A percentile compares a stretch with the other conserved stretches of the same genome.
Conservation (phyloP, 2,329 filamentous ascomycete species). For the Paraconiothyrium brasiliense region DNA sequence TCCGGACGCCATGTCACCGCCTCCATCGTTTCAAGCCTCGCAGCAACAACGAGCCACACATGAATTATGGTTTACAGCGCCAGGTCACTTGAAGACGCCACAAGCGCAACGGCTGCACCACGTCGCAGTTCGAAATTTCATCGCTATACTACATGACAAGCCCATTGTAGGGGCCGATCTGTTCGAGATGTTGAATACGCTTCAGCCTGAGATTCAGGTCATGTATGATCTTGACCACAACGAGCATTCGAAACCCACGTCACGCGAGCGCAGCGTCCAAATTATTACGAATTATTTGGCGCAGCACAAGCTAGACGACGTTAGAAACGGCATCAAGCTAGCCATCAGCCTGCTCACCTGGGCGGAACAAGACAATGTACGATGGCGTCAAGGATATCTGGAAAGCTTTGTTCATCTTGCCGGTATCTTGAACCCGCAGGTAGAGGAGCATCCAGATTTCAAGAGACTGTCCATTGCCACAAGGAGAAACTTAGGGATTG, state of each 20-base stretch:
- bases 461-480: conserved; percentile 68
- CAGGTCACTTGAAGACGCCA: conserved; percentile 57
- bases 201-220: conserved; percentile 68
- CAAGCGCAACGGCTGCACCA: conserved; percentile 65
- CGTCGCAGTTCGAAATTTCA: conserved; percentile 74
- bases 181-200: conserved; percentile 69
- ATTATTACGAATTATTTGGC: conserved; percentile 70
- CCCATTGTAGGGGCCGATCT: conserved; percentile 72
- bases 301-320: conserved; percentile 69
- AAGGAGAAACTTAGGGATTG: conserved; percentile 69
- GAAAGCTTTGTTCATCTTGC: conserved; percentile 74
- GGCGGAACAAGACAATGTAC: conserved; percentile 69
- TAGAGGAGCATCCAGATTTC: conserved; percentile 65
- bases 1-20: conserved; percentile 20
- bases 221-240: conserved; percentile 60
- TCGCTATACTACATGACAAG: conserved; percentile 71
- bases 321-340: conserved; percentile 67
- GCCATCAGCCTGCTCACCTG: conserved; percentile 72
- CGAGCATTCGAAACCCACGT: conserved; percentile 33
- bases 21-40: conserved; percentile 22
- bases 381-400: conserved; percentile 73
- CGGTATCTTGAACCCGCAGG: conserved; percentile 62
- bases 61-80: conserved; percentile 70
- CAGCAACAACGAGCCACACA: conserved; percentile 41
- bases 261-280: conserved; percentile 60